phyloP scores from a whole-genome alignment of 768 basidiomycete genomes.

The Phanerochaete sordida region DNA sequence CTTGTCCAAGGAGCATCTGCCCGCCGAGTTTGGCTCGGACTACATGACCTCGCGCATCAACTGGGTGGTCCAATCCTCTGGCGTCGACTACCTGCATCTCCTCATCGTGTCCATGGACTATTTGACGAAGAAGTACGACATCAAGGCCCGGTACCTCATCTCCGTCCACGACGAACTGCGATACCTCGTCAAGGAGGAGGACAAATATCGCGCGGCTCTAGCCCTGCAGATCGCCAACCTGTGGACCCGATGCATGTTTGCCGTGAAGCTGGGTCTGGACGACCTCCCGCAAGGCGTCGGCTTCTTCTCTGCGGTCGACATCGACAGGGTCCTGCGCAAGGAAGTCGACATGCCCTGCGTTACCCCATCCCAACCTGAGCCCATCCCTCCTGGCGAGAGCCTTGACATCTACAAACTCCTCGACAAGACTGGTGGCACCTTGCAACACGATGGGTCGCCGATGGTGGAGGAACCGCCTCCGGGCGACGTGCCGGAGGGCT shows the following conservation, averaged over 20 bases:
- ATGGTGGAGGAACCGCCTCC: slow-evolving; percentile 39
- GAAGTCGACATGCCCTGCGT: slow-evolving; percentile 96
- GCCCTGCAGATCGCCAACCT: slow-evolving; percentile 94
- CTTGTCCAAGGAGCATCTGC: slow-evolving; percentile 85
- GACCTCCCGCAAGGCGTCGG: slow-evolving; percentile 94
- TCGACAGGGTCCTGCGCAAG: slow-evolving; percentile 88
- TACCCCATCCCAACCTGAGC: slow-evolving; percentile 84
- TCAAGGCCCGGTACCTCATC: slow-evolving; percentile 89
- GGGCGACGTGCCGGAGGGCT: slow-evolving; percentile 43
- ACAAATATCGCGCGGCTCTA: slow-evolving; percentile 85
- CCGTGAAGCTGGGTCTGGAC: slow-evolving; percentile 91
- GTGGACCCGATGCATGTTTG: slow-evolving; percentile 92
- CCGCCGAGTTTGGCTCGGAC: slow-evolving; percentile 74
- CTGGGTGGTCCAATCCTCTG: slow-evolving; percentile 99
- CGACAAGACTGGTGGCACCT: slow-evolving; percentile 66
- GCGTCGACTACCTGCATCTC: slow-evolving; percentile 96
- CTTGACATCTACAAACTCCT: slow-evolving; percentile 68
- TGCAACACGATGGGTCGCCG: slow-evolving; percentile 53
- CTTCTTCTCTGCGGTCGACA: slow-evolving; percentile 95
- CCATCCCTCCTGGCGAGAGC: slow-evolving; percentile 87
- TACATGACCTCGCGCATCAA: slow-evolving; percentile 97
- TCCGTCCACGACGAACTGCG: slow-evolving; percentile 98
- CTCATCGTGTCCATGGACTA: slow-evolving; percentile 94
- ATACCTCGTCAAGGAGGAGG: slow-evolving; percentile 86
- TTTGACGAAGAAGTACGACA: slow-evolving; percentile 74